A percentile compares a stretch with the other conserved stretches of the same genome.
Conservation (phyloP, 106 monocot genomes). For the Apostasia ramifera region DNA sequence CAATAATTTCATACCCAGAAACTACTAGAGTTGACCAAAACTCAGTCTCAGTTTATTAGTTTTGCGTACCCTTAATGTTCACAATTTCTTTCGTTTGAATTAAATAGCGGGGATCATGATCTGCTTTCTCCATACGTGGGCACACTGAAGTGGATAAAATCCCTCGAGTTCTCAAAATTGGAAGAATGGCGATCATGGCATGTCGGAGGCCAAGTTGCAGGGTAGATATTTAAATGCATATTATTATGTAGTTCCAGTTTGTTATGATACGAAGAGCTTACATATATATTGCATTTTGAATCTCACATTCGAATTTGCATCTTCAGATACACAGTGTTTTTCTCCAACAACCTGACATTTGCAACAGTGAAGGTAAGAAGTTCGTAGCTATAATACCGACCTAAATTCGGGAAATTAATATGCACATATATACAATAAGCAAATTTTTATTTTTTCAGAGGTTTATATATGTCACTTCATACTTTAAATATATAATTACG, state of each 20-base stretch:
- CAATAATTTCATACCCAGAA: no score
- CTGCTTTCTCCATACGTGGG: constrained; percentile 28
- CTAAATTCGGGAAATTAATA: no score
- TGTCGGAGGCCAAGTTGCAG: constrained; percentile 26
- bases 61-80: neutral
- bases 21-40: no score
- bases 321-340: constrained; percentile 5
- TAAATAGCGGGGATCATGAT: constrained; percentile 43
- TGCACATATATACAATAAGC: no score
- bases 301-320: neutral
- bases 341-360: constrained; percentile 11
- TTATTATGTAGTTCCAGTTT: neutral
- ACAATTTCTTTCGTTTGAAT: neutral
- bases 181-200: constrained; percentile 46
- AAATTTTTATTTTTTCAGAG: no score
- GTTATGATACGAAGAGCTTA: neutral
- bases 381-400: neutral
- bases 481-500: no score
- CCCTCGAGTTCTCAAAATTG: constrained; percentile 31
- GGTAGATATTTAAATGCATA: constrained; percentile 5
- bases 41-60: no score
- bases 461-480: no score
- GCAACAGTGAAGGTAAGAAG: constrained; percentile 15
- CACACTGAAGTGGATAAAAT: constrained; percentile 42
- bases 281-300: neutral